Percentiles rank a stretch among this genome's conserved stretches.
These are phyloP conservation scores for Penicillium verrucosum DNA, from an alignment of 2,329 filamentous ascomycete species.

Conservation along the genomic window DNA sequence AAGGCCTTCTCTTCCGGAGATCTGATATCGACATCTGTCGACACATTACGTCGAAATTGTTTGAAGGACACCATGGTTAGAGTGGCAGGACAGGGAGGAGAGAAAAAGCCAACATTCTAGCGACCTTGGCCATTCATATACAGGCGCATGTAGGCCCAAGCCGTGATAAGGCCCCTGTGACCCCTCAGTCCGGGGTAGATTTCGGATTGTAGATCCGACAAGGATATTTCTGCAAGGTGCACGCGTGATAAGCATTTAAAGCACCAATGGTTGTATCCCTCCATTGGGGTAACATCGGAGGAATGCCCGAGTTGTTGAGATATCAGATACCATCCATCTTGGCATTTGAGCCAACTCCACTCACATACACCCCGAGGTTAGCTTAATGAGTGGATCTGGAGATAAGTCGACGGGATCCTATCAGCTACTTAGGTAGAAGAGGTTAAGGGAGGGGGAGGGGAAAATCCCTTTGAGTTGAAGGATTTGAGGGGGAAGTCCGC, in stretches of 20 bases:
- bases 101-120: neutral
- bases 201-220: slow-evolving; percentile 7
- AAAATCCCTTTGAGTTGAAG: neutral
- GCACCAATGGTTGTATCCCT: slow-evolving; percentile 8
- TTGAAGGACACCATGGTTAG: slow-evolving; percentile 14
- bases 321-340: neutral
- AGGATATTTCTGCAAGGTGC: neutral
- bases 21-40: slow-evolving; percentile 9
- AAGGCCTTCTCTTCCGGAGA: slow-evolving; percentile 36
- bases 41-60: slow-evolving; percentile 11
- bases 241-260: slow-evolving; percentile 1
- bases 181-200: slow-evolving; percentile 5
- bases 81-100: neutral
- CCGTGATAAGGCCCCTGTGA: neutral
- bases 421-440: no score
- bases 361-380: neutral
- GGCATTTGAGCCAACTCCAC: neutral
- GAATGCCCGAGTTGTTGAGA: neutral
- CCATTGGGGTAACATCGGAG: neutral
- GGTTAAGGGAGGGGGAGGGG: neutral
- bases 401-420: neutral
- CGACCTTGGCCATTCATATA: neutral
- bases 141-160: neutral
- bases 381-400: neutral
- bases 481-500: neutral